Base-by-base conservation (phyloP, 345 rosid genomes). In the Lumnitzera racemosa region DNA sequence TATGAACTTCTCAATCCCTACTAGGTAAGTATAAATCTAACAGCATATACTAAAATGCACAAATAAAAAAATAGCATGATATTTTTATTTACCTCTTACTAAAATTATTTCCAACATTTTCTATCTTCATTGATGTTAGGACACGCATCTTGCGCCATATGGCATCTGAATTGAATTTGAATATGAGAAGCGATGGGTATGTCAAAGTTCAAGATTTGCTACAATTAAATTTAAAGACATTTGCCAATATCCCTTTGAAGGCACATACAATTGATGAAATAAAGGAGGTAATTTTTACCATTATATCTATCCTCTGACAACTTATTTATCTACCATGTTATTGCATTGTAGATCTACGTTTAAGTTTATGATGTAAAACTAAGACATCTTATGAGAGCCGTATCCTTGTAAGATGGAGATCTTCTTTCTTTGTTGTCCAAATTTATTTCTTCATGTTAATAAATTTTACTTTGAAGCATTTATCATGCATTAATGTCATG, bases 171-270 rank as follows among this genome's bases (percentile, higher is more conserved):
- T 62, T 90, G 36, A 85, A 75, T 36, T 67, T 92, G 80, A 74
- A 81, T 74, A 83, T 90, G 82, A 63, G 83, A 25, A 77, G 69
- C 67, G 97, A 92, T 81, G 99, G 97, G 13, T 90, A 61, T 73
- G 90, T 87, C 66, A 87, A 76, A 73, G 95, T 85, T 68, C 73
- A 75, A 55, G 98, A 89, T 60, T 72, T 92, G 15, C 79, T 89
- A 47, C 72, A 72, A 71, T 78, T 92, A 53, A 78, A 87, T 59
- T 31, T 87, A 75, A 92, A 84, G 78, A 85, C 97, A 8, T 67
- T 70, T 12, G 96, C 95, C 47, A 72, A 86, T 55, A 8, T 84
- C 62, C 91, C 86, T 8, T 63, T 92, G 62, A 80, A 74, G 36
- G 81, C 84, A 5, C 97, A 89, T 67, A 80, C 87, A 0, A 55